Base-by-base conservation (phyloP, 1,284 basidiomycete species). In the Taiwanofungus camphoratus region DNA sequence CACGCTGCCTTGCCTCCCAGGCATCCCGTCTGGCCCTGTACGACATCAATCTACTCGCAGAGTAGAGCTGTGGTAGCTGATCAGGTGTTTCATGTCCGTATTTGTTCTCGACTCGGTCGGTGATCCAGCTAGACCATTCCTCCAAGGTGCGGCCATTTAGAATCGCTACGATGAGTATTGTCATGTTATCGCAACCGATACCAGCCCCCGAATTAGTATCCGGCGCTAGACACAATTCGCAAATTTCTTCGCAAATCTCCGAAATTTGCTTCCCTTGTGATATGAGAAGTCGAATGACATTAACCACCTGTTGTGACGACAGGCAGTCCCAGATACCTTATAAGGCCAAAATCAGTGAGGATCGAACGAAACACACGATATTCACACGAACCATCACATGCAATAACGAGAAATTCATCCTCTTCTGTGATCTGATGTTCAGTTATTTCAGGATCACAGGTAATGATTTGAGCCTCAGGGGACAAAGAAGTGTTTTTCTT, bases 101-200 rank as follows among this genome's bases (percentile, higher is more conserved):
- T 41, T 81, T 74, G 29, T 73, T 74, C 55, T 93, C 77, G 32
- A 95, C 88, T 33, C 94, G 81, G 40, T 92, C 78, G 50, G 77
- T 82, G 52, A 99, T 67, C 96, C 94, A 99, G 19, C 76, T 65
- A 60, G 89, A 90, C 96, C 96, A 99, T 60, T 96, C 84, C 51
- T 92, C 85, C 61, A 86, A 82, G 12, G 92, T 92, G 47, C 84
- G 82, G 23, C 91, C 94, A 51, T 88, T 76, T 23, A 96, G 76
- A 38, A 99, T 63, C 3, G 92, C 96, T 37, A 99, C 79, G 46
- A 99, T 78, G 53, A 97, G 78, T 42, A 96, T 74, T 0, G 96
- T 99, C 96, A 99, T 99, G 71, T 99, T 99, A 70, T 99, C 96
- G 62, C 94, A 98, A 18, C 96, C 96, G 49, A 98, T 90, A 13